Percentiles rank a stretch among this genome's conserved stretches.
phyloP scores from a whole-genome alignment of 2,329 filamentous ascomycete species.

The Metarhizium guizhouense region DNA sequence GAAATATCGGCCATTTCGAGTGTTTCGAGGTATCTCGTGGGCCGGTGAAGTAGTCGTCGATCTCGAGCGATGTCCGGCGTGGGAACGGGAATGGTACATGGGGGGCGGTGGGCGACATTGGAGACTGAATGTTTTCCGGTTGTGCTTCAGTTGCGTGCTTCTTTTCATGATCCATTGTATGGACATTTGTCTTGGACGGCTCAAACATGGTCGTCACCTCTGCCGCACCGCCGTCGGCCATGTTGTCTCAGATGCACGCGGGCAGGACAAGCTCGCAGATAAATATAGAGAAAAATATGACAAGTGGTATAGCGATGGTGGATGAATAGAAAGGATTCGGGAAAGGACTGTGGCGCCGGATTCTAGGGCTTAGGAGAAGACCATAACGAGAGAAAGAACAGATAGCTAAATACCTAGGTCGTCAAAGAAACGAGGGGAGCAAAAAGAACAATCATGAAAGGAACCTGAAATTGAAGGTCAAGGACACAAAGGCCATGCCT shows the following conservation, averaged over 20 bases:
- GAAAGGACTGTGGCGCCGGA: not conserved
- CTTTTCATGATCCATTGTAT: not conserved
- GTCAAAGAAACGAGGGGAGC: not conserved
- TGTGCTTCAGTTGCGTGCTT: not conserved
- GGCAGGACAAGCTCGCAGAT: not conserved
- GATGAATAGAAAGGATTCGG: not conserved
- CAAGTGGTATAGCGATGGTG: not conserved
- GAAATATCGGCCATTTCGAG: conserved; percentile 67
- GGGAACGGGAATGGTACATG: conserved; percentile 6
- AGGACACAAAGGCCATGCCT: not conserved
- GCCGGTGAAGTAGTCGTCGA: conserved; percentile 55
- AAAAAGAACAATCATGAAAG: not conserved
- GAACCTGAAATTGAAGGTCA: not conserved
- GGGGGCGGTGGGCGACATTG: conserved; percentile 1
- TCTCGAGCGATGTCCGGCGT: conserved; percentile 30
- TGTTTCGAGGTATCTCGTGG: conserved; percentile 64
- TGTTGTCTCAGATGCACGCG: not conserved
- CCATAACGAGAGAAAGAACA: not conserved
- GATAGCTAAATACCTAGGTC: not conserved
- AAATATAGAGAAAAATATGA: not conserved
- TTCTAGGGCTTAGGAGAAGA: not conserved
- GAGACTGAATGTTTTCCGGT: not conserved
- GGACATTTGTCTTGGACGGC: not conserved
- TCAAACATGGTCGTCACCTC: not conserved
- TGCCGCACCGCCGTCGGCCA: conserved; percentile 1